Evolutionary conservation across 2,329 filamentous ascomycete genomes (phyloP).

Genomic region (Macrophomina tecta): DNA sequence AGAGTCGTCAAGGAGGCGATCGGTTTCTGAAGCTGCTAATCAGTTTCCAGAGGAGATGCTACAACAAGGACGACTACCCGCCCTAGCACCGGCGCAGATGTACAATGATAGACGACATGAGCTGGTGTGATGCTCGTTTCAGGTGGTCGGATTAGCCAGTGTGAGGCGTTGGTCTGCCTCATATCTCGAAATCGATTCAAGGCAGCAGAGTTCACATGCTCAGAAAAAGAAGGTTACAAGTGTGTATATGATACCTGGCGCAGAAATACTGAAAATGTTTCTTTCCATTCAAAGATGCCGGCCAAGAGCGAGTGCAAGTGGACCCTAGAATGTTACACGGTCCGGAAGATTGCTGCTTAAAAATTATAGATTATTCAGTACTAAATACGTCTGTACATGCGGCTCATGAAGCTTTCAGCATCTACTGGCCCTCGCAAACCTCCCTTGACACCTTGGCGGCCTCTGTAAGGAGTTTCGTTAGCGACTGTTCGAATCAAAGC

Average conservation of each 20-base stretch:
- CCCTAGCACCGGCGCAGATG: no score
- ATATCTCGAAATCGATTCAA: no score
- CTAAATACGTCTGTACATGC: neutral
- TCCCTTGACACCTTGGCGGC: neutral
- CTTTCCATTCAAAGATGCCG: no score
- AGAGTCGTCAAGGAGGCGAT: slow-evolving; percentile 28
- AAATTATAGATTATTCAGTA: slow-evolving; percentile 12
- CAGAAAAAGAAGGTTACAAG: neutral
- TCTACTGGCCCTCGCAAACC: slow-evolving; percentile 13
- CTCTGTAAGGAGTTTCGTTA: slow-evolving; percentile 4
- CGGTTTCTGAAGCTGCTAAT: slow-evolving; percentile 4
- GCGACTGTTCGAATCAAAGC: neutral
- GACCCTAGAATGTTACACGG: neutral
- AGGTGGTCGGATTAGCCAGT: no score
- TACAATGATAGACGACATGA: no score
- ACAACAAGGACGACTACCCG: no score
- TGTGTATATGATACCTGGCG: neutral
- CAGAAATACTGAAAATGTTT: neutral
- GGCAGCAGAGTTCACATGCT: neutral
- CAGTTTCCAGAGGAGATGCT: no score
- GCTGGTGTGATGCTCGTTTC: no score
- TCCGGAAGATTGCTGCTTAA: neutral
- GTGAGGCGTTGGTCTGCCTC: no score
- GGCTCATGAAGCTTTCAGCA: neutral
- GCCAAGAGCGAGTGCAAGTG: neutral